A percentile compares a stretch with the other conserved stretches of the same genome.
Evolutionary conservation across 768 basidiomycete species (phyloP).

Genomic region (Tricholoma sp.): DNA sequence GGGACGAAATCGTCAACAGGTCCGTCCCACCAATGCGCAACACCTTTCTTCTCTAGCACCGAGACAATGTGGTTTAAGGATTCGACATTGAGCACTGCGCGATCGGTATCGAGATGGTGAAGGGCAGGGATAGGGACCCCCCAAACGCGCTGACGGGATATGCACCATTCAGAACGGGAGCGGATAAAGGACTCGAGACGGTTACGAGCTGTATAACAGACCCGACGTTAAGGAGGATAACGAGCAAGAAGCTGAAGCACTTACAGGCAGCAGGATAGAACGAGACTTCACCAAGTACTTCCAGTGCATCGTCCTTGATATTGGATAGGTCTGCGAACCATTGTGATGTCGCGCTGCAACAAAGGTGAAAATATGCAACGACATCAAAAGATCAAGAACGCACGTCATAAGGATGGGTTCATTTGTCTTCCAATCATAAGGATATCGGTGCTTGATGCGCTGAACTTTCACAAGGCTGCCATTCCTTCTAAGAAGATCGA

Average conservation of each 20-base stretch:
- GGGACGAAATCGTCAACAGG: conserved; percentile 79
- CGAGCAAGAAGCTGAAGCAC: conserved; percentile 5
- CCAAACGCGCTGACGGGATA: conserved; percentile 96
- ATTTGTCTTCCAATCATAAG: conserved; percentile 96
- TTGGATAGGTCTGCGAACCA: conserved; percentile 94
- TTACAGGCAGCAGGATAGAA: conserved; percentile 78
- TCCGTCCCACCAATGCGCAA: conserved; percentile 90
- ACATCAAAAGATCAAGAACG: conserved; percentile 16
- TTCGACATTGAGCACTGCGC: conserved; percentile 56
- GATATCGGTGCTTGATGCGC: conserved; percentile 81
- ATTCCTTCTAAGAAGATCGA: conserved; percentile 54
- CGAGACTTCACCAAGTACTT: conserved; percentile 60
- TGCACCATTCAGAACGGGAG: conserved; percentile 97
- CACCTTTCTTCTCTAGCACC: conserved; percentile 69
- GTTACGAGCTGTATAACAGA: conserved; percentile 55
- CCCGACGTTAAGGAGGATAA: not conserved
- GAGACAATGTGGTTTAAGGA: conserved; percentile 72
- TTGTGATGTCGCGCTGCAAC: conserved; percentile 79
- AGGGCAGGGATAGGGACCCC: conserved; percentile 94
- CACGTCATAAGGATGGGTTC: conserved; percentile 89
- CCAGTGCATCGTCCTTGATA: conserved; percentile 74
- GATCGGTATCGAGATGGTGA: conserved; percentile 56
- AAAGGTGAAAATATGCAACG: not conserved
- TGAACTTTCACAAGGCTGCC: conserved; percentile 61
- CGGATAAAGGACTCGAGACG: conserved; percentile 85